Evolutionary conservation across 257 asterid species (phyloP).

Genomic region (Misopates orontium): DNA sequence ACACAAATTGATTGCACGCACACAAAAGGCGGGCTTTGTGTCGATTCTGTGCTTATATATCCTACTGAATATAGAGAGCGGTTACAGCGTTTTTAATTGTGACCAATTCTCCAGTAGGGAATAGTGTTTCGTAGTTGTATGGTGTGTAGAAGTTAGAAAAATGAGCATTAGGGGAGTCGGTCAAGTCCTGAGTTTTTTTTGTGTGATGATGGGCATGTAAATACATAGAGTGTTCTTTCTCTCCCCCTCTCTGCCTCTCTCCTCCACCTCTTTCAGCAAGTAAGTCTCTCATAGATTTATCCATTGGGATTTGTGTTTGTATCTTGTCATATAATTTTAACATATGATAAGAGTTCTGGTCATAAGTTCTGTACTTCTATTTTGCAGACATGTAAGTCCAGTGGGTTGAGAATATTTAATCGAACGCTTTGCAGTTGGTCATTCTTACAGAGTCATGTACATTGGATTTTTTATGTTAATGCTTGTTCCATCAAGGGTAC

Average conservation of each 20-base stretch:
- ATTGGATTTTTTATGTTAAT: too few relatives aligned
- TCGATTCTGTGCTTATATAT: constrained; percentile 73
- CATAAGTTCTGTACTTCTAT: too few relatives aligned
- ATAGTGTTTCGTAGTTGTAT: background rate
- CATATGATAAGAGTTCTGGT: too few relatives aligned
- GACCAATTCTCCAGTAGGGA: constrained; percentile 28
- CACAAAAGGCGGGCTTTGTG: constrained; percentile 87
- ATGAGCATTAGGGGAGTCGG: background rate
- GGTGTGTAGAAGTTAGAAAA: background rate
- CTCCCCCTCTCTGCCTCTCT: constrained; percentile 2
- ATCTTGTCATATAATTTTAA: too few relatives aligned
- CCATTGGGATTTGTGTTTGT: too few relatives aligned
- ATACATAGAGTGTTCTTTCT: background rate
- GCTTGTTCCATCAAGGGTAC: too few relatives aligned
- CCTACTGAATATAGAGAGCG: constrained; percentile 61
- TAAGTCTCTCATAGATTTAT: too few relatives aligned
- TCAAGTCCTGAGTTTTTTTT: constrained; percentile 16
- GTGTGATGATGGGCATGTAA: constrained; percentile 15
- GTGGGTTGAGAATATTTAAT: too few relatives aligned
- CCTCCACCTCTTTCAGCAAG: background rate
- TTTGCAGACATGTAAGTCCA: too few relatives aligned
- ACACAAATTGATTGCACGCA: constrained; percentile 96
- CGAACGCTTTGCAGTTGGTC: too few relatives aligned
- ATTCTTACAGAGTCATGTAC: too few relatives aligned
- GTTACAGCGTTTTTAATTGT: constrained; percentile 62